Conservation (phyloP, 768 basidiomycete genomes). For the Xerocomellus dryophilus region DNA sequence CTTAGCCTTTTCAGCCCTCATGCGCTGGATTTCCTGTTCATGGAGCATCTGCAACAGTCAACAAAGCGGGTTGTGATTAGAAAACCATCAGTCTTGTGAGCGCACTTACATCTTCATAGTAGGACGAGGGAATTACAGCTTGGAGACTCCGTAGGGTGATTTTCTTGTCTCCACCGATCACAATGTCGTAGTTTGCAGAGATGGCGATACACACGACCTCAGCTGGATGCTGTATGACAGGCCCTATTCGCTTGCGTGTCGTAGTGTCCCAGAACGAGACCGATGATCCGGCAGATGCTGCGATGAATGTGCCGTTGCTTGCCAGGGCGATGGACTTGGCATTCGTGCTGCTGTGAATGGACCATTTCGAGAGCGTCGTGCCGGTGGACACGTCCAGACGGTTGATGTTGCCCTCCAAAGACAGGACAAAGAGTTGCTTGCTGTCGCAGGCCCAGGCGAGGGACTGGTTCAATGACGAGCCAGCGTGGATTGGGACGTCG, state of each 20-base stretch:
- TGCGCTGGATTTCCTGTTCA: neutral
- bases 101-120: constrained; percentile 3
- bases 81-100: neutral
- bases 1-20: neutral
- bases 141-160: constrained; percentile 3
- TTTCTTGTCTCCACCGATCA: neutral
- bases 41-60: neutral
- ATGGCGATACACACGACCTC: neutral
- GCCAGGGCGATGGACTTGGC: neutral
- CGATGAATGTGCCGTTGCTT: neutral
- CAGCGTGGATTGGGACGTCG: neutral
- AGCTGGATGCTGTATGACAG: neutral
- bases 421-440: neutral
- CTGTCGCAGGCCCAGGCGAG: constrained; percentile 1
- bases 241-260: constrained; percentile 2
- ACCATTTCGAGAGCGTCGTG: neutral
- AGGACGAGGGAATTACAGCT: neutral
- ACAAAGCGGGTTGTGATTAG: neutral
- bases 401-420: neutral
- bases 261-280: constrained; percentile 10
- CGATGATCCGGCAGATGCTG: neutral
- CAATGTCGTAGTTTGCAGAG: constrained; percentile 3
- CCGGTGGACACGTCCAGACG: neutral
- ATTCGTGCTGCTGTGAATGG: neutral
- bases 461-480: neutral